Conservation (phyloP, 2,329 filamentous ascomycete genomes). For the Scopulariopsis brevicaulis region DNA sequence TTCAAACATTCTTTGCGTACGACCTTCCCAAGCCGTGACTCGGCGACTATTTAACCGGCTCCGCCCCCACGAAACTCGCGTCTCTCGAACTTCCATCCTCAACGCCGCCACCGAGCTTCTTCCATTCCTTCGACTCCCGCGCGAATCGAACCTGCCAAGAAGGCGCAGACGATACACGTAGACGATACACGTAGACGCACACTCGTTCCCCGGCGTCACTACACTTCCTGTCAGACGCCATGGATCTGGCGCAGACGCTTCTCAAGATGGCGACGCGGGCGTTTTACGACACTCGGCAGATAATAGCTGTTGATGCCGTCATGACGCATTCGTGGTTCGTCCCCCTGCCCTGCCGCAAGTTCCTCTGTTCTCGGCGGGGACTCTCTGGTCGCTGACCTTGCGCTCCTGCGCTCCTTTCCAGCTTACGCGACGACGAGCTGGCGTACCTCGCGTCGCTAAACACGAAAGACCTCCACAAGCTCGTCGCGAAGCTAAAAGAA, state of each 20-base stretch:
- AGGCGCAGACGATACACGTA: not conserved
- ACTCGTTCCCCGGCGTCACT: not conserved
- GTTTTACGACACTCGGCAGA: conserved; percentile 78
- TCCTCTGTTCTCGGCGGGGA: not conserved
- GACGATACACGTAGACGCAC: not conserved
- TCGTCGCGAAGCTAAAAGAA: conserved; percentile 75
- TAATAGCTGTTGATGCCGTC: conserved; percentile 76
- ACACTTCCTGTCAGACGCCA: conserved; percentile 11
- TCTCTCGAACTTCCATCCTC: too few relatives aligned
- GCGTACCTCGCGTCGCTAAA: conserved; percentile 81
- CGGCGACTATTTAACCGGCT: too few relatives aligned
- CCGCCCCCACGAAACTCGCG: too few relatives aligned
- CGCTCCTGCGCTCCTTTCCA: conserved; percentile 53
- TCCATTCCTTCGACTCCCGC: not conserved
- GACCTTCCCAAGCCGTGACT: too few relatives aligned
- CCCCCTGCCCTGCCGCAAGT: not conserved
- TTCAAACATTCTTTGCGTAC: too few relatives aligned
- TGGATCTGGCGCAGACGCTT: conserved; percentile 58
- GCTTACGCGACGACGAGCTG: conserved; percentile 80
- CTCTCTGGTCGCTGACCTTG: conserved; percentile 50
- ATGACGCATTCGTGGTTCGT: conserved; percentile 70
- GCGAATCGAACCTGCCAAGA: not conserved
- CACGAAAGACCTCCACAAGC: conserved; percentile 81
- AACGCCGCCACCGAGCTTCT: too few relatives aligned
- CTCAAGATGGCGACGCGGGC: conserved; percentile 77